Evolutionary conservation across 441 rosid genomes (phyloP), one percentile per base, ranked within the genome.

Genomic region (Jatropha podagrica): DNA sequence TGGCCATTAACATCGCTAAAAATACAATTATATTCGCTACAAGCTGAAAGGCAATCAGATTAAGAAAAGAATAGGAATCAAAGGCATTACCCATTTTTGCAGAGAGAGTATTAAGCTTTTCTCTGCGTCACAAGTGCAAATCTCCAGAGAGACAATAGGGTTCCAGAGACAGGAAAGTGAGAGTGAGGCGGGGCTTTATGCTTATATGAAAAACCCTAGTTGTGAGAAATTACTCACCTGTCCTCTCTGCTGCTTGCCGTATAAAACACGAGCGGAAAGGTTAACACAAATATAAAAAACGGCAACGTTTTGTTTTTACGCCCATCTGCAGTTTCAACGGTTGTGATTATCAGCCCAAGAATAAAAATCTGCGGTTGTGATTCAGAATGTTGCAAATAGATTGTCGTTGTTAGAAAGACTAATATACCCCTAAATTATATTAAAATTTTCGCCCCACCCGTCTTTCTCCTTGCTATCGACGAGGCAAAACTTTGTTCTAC

Each of bases 51-150:
- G 4, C 18, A 2, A 7, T 40, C 32, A 32, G 32, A 38, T 48
- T 13, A 17, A 15, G 8, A 15, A 0, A 17, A 64, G 23, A 8
- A 64, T 3, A 52, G 32, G 4, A 32, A 8, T 42, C 5, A 17
- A 12, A 70, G 8, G 59, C n/a, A 46, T 65, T 83, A 86, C 88
- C 88, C 88, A 86, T 86, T 77, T 72, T 83, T 66, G 73, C 79
- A 15, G 75, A 74, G 58, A 14, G 15, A 64, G 23, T 60, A 46
- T 49, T 18, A 78, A 56, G 63, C 5, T 13, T 52, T 58, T 59
- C 59, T 44, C 59, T 27, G 77, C 40, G 74, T 23, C 63, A 26
- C 38, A 9, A 26, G 37, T 59, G 56, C 74, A 42, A 67, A 49
- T 52, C 65, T 74, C 65, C n/a, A 5, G 62, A 14, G 52, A 63